Percentiles rank a stretch among this genome's conserved stretches.
Conservation (phyloP, 2,329 filamentous ascomycete species). For the Calycina herbarum region DNA sequence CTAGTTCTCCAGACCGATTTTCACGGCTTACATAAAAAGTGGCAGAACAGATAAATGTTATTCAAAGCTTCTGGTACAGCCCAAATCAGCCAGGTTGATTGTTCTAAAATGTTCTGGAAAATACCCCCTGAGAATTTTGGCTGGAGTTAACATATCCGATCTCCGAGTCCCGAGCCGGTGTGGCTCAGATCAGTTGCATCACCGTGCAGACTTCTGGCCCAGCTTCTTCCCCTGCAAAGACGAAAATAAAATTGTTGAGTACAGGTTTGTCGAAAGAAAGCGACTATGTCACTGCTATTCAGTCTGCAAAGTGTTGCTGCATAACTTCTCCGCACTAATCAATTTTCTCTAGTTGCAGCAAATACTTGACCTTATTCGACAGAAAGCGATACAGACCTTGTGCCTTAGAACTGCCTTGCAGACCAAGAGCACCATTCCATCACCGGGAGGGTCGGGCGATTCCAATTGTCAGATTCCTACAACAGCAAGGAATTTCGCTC, state of each 20-base stretch:
- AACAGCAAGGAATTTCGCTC: background rate
- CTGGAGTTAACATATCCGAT: background rate
- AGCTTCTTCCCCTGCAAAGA: constrained; percentile 9
- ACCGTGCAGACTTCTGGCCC: constrained; percentile 19
- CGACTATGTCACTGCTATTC: constrained; percentile 3
- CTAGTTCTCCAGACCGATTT: no score
- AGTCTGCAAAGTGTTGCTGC: background rate
- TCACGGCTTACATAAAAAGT: no score
- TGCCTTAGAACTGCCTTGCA: background rate
- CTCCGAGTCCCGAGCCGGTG: background rate
- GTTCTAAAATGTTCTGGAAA: no score
- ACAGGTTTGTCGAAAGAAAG: background rate
- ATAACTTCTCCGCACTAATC: constrained; percentile 7
- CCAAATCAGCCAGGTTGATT: no score
- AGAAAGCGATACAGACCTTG: background rate
- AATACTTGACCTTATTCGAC: background rate
- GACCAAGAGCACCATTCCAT: background rate
- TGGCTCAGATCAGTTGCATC: constrained; percentile 20
- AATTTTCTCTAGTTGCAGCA: background rate
- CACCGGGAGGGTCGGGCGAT: background rate
- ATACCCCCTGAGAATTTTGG: no score
- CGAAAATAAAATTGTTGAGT: constrained; percentile 7
- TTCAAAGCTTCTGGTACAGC: no score
- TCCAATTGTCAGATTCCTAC: background rate
- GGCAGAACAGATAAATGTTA: no score